Conservation (phyloP, 306 rosid species). For the Corylus americana region DNA sequence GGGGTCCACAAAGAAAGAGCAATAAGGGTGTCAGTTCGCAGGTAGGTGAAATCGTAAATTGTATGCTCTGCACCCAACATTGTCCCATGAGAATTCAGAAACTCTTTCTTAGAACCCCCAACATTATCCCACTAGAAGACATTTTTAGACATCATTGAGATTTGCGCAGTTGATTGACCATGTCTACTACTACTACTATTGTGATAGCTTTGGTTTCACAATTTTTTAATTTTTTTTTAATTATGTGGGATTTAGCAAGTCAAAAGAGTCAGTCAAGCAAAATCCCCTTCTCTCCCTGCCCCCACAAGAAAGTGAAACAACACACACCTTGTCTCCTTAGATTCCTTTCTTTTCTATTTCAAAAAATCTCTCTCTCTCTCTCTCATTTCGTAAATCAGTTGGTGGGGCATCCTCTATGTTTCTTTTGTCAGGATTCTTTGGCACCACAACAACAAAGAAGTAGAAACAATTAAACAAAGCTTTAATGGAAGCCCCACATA, state of each 20-base stretch:
- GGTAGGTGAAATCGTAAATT: slow-evolving; percentile 58
- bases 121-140: slow-evolving; percentile 47
- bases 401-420: slow-evolving; percentile 83
- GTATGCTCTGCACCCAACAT: slow-evolving; percentile 71
- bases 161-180: too few relatives aligned
- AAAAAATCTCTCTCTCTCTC: slow-evolving; percentile 34
- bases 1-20: slow-evolving; percentile 28
- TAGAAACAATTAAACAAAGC: slow-evolving; percentile 49
- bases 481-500: slow-evolving; percentile 37
- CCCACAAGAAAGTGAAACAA: slow-evolving; percentile 84
- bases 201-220: slow-evolving; percentile 16
- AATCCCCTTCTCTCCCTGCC: slow-evolving; percentile 40
- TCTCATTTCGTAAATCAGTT: slow-evolving; percentile 62
- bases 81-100: slow-evolving; percentile 49
- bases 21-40: slow-evolving; percentile 54
- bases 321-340: slow-evolving; percentile 77
- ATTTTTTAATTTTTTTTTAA: background rate
- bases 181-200: background rate
- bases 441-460: slow-evolving; percentile 48
- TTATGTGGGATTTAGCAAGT: slow-evolving; percentile 43
- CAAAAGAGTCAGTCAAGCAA: slow-evolving; percentile 76
- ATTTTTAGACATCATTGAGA: background rate
- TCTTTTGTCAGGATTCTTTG: slow-evolving; percentile 94
- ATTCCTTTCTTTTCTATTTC: slow-evolving; percentile 71
- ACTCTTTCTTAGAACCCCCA: slow-evolving; percentile 21